Evolutionary conservation across 2,329 filamentous ascomycete species (phyloP).

Genomic region (Colletotrichum liaoningense): DNA sequence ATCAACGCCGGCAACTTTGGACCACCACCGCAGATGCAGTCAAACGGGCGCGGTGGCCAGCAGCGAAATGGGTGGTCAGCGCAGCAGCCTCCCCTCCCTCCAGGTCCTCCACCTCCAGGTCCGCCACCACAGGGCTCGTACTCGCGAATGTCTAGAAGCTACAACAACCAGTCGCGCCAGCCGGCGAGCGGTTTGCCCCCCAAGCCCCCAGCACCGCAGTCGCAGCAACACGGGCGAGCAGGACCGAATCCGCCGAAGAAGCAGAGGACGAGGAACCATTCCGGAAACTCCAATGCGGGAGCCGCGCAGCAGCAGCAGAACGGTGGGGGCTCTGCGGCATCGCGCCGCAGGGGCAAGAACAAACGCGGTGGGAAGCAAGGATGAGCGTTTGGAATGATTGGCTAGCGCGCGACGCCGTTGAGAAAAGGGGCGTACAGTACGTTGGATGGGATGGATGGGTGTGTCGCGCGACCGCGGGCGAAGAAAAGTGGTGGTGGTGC

Average conservation of each 20-base stretch:
- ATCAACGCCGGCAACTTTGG: slow-evolving; percentile 37
- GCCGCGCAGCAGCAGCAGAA: slow-evolving; percentile 12
- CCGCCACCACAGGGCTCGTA: slow-evolving; percentile 40
- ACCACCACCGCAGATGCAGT: slow-evolving; percentile 34
- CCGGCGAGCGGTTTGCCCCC: slow-evolving; percentile 20
- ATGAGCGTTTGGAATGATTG: slow-evolving; percentile 18
- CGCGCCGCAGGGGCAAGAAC: slow-evolving; percentile 30
- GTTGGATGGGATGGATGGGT: neutral
- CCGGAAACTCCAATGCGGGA: slow-evolving; percentile 18
- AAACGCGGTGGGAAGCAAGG: slow-evolving; percentile 35
- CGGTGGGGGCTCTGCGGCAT: slow-evolving; percentile 7
- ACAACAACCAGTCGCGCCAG: slow-evolving; percentile 27
- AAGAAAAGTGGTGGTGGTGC: neutral
- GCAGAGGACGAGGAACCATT: slow-evolving; percentile 20
- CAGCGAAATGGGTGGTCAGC: slow-evolving; percentile 33
- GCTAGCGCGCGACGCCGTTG: slow-evolving; percentile 14
- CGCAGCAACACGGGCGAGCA: slow-evolving; percentile 22
- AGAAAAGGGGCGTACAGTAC: neutral
- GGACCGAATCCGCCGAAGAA: slow-evolving; percentile 30
- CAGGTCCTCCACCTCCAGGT: slow-evolving; percentile 49
- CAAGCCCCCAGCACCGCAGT: slow-evolving; percentile 31
- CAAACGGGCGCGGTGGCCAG: slow-evolving; percentile 19
- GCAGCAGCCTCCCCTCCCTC: slow-evolving; percentile 52
- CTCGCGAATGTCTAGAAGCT: slow-evolving; percentile 32
- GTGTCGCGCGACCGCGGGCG: slow-evolving; percentile 1